These are phyloP conservation scores for Cichorium intybus DNA, from an alignment of 140 eudicot genomes.

Conservation along the genomic window DNA sequence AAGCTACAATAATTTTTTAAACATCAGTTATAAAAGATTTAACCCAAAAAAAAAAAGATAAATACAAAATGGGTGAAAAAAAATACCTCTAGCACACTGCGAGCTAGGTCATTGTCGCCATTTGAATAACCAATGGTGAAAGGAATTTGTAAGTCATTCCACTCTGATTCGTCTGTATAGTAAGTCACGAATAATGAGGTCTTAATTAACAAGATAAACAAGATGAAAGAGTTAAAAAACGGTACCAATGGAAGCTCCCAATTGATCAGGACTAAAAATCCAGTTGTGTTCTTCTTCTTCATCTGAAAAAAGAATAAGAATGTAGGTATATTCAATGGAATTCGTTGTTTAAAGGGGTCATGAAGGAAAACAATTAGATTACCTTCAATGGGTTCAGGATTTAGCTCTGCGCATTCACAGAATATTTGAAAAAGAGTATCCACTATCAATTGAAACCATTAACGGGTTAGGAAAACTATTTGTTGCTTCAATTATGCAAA, in stretches of 20 bases:
- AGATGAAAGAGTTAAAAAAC: not conserved
- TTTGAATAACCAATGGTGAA: conserved; percentile 57
- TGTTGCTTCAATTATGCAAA: not conserved
- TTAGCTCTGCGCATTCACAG: conserved; percentile 87
- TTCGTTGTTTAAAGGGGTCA: not conserved
- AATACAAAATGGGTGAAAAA: not conserved
- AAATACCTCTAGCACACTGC: conserved; percentile 57
- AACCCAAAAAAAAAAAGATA: not conserved
- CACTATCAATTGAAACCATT: conserved; percentile 37
- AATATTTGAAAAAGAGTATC: conserved; percentile 61
- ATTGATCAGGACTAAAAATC: conserved; percentile 82
- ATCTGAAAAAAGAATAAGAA: conserved; percentile 24
- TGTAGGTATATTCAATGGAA: not conserved
- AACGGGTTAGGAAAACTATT: not conserved
- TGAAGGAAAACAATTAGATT: not conserved
- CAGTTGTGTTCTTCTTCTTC: conserved; percentile 69
- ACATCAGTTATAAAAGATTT: not conserved
- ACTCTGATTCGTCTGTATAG: conserved; percentile 32
- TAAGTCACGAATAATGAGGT: not conserved
- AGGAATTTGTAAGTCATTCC: conserved; percentile 30
- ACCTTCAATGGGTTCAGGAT: conserved; percentile 82
- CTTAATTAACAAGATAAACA: conserved; percentile 5
- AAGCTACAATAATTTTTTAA: conserved; percentile 42
- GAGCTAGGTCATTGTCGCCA: conserved; percentile 63
- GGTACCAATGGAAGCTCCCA: conserved; percentile 40